A percentile compares a stretch with the other conserved stretches of the same genome.
Evolutionary conservation across 1,139 yeast species (phyloP).

Genomic region (Meyerozyma guilliermondii): DNA sequence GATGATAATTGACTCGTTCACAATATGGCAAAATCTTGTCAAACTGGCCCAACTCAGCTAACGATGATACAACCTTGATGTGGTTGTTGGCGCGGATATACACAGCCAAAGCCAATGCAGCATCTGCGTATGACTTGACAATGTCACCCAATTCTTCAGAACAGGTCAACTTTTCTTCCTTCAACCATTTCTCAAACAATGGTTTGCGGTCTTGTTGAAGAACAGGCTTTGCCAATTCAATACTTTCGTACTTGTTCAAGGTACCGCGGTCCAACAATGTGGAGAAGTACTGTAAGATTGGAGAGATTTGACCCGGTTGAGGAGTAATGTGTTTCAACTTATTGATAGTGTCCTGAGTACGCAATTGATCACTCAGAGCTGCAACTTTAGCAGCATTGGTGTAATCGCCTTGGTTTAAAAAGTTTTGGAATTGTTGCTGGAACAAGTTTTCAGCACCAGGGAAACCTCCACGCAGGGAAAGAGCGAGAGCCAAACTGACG

Average conservation of each 20-base stretch:
- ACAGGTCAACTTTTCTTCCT: conserved; percentile 87
- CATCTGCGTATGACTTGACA: conserved; percentile 76
- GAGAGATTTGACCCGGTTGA: conserved; percentile 94
- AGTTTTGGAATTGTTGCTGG: conserved; percentile 84
- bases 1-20: conserved; percentile 81
- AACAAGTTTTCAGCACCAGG: conserved; percentile 96
- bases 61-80: conserved; percentile 83
- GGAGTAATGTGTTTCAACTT: conserved; percentile 89
- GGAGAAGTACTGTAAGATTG: conserved; percentile 88
- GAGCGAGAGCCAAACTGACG: conserved; percentile 77
- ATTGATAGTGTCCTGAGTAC: conserved; percentile 93
- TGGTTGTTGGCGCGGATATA: conserved; percentile 83
- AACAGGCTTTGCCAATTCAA: conserved; percentile 94
- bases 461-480: conserved; percentile 93
- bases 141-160: conserved; percentile 97
- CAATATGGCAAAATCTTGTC: conserved; percentile 95
- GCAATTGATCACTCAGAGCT: conserved; percentile 88
- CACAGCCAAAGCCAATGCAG: conserved; percentile 84
- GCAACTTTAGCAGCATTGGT: conserved; percentile 94
- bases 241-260: conserved; percentile 86
- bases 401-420: conserved; percentile 81
- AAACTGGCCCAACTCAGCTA: conserved; percentile 95
- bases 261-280: conserved; percentile 91
- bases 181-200: conserved; percentile 91
- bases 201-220: conserved; percentile 94